Base-by-base conservation (phyloP, 805 yeast species). In the Ogataea saltuana region DNA sequence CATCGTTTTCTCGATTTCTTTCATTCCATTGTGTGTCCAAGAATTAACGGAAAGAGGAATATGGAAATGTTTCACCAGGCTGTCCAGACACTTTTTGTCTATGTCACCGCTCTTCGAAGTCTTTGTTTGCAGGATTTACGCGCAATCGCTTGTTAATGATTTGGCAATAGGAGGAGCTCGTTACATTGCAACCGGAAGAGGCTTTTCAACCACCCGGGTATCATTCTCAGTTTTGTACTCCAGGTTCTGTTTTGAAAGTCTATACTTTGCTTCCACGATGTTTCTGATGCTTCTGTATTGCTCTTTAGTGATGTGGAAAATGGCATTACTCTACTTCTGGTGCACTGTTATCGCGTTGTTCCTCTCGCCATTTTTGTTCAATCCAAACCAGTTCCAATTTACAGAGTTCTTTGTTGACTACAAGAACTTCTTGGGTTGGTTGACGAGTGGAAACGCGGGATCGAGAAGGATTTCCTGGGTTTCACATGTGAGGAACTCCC, bases 131-230 rank as follows among this genome's bases (percentile, higher is more conserved):
- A 82, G 83, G 54, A 78, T 85, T 7, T 86, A 86, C 60, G 82
- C 91, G 2, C 78, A 81, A 37, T 78, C 91, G 0, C 70, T 86
- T 60, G 68, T 75, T 32, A 80, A 78, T 49, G 89, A 85, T 63
- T 64, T 86, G 51, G 68, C 85, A 10, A 71, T 83, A 46, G 93
- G 95, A 39, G 93, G 91, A 50, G 95, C 95, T 3, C 72, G 80
- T 56, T 86, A 86, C 65, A 83, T 85, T 56, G 82, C 90, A 2
- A 86, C 93, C 1, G 93, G 93, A 12, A 73, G 95, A 64, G 89
- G 89, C 9, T 81, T 86, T 60, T 88, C 95, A 2, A 86, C 90
- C 3, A 71, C 80, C 1, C 72, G 95, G 59, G 72, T 77, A 34
- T 80, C 88, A 25, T 83, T 85, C 56, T 65, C 79, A n/a, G 63